Evolutionary conservation across 441 rosid genomes (phyloP), one percentile per base, ranked within the genome.

Genomic region (Geranium incanum): DNA sequence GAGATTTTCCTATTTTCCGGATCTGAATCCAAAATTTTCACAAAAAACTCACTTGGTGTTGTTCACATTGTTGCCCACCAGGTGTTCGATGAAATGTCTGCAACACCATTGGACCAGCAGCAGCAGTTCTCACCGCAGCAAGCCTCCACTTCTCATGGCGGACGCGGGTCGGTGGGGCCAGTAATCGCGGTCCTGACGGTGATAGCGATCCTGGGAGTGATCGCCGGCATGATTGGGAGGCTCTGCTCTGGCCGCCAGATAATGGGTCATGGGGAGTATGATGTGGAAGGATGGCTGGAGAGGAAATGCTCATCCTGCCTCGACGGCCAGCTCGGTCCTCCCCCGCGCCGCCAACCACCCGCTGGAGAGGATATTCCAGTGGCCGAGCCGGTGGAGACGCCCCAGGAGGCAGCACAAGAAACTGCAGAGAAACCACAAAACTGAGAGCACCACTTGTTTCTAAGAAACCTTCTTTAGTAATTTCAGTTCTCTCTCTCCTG

Each of bases 281-380:
- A 88, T 74, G 71, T 86, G 19, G 91, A 88, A 73, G 84, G 87
- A 5, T 88, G 94, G 94, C 82, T 83, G 6, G 87, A 83, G 80
- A 84, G 77, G 50, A 88, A 88, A 80, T 88, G 88, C 77, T 78
- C 89, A 43, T 78, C 91, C 70, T 88, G 89, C 72, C 67, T 87
- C 48, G 89, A 87, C 38, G 88, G 94, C 23, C 66, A 55, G 36
- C 72, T 82, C 38, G 86, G 71, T 63, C 85, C 84, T 3, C 82
- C 76, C 12, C 81, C 78, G 2, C 28, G 39, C 43, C 28, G 39
- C 43, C 79, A 71, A 63, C 80, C 71, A 15, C 52, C 67, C 55
- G 52, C 16, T 28, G 62, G 68, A 6, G 76, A 68, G n/a, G 79
- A 74, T 4, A 74, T 71, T 60, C 77, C 76, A 3, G 83, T 71